Conservation (phyloP, 805 yeast species). For the Dipodascus geniculatus region DNA sequence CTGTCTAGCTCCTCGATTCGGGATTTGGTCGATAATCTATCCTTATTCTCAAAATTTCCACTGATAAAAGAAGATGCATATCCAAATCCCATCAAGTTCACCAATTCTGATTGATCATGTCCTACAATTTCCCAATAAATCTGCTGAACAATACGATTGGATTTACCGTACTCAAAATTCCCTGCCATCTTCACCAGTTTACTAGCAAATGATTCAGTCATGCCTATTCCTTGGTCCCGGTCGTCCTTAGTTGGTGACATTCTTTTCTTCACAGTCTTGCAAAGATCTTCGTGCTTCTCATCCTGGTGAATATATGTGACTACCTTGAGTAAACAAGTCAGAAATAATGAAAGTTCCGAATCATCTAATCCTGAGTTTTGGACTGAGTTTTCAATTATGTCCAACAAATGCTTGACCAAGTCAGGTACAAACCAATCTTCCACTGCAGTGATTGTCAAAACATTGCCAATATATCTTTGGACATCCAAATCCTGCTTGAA, state of each 20-base stretch:
- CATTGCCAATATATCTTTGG: background rate
- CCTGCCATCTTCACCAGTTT: background rate
- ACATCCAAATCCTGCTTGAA: background rate
- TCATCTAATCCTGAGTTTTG: background rate
- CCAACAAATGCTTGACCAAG: background rate
- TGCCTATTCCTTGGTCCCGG: background rate
- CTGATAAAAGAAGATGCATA: background rate
- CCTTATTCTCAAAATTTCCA: background rate
- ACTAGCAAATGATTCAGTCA: background rate
- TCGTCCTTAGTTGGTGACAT: background rate
- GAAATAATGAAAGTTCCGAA: background rate
- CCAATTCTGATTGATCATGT: background rate
- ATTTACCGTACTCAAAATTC: background rate
- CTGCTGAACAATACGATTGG: background rate
- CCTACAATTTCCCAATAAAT: background rate
- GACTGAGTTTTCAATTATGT: background rate
- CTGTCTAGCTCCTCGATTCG: no score
- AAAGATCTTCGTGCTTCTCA: background rate
- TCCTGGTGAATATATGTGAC: background rate
- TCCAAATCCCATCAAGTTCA: background rate
- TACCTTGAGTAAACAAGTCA: background rate
- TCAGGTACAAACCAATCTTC: background rate
- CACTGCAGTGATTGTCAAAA: background rate
- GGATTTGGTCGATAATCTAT: no score
- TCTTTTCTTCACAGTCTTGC: background rate